These are phyloP conservation scores for Cucumis cinereus DNA, from an alignment of 306 rosid species.

Conservation along the genomic window DNA sequence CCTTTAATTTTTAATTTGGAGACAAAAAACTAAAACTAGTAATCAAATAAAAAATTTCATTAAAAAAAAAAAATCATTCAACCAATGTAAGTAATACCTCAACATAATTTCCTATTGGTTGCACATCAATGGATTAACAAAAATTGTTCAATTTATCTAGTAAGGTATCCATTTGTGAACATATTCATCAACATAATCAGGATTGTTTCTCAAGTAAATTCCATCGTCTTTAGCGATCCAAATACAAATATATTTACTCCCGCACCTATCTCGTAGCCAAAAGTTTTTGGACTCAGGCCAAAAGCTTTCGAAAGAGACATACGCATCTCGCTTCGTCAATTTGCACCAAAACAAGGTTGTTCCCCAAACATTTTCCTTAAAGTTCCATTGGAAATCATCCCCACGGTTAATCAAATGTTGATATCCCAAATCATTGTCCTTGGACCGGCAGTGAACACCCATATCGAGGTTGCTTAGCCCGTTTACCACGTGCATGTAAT, in stretches of 20 bases:
- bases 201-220: not conserved
- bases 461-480: not conserved
- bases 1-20: no score
- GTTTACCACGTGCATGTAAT: no score
- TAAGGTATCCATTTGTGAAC: not conserved
- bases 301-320: not conserved
- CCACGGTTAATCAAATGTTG: not conserved
- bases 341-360: constrained; percentile 9
- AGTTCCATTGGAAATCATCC: not conserved
- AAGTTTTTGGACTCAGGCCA: not conserved
- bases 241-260: not conserved
- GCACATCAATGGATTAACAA: no score
- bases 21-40: no score
- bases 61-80: no score
- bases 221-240: not conserved
- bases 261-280: constrained; percentile 1
- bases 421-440: constrained; percentile 1
- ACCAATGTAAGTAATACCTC: no score
- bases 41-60: no score
- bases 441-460: constrained; percentile 3
- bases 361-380: not conserved
- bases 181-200: not conserved
- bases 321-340: not conserved
- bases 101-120: not conserved
- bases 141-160: no score